Evolutionary conservation across 2,329 filamentous ascomycete genomes (phyloP).

Genomic region (Monilinia vaccinii-corymbosi): DNA sequence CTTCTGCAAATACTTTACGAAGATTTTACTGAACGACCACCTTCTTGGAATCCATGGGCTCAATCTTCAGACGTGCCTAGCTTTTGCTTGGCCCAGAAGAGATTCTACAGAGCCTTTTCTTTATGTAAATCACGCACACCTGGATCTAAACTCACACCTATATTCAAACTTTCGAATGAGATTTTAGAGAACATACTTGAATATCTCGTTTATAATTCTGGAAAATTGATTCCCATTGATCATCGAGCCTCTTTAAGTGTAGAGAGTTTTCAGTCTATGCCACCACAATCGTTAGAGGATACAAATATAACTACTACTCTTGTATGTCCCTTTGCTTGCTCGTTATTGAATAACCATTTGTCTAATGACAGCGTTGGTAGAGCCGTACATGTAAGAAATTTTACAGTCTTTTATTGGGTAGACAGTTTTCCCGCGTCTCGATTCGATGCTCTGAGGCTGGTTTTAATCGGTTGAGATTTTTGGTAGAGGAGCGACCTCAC

Average conservation of each 20-base stretch:
- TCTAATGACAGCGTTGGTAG: conserved; percentile 4
- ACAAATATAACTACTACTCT: conserved; percentile 36
- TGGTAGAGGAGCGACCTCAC: conserved; percentile 37
- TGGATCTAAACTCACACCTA: conserved; percentile 10
- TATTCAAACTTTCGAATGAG: conserved; percentile 13
- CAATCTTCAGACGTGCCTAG: conserved; percentile 4
- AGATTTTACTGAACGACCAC: background rate
- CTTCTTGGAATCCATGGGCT: conserved; percentile 1
- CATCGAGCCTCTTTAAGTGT: conserved; percentile 42
- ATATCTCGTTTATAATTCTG: conserved; percentile 40
- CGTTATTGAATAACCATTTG: background rate
- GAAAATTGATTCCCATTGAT: conserved; percentile 40
- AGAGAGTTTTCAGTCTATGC: conserved; percentile 39
- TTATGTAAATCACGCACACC: conserved; percentile 3
- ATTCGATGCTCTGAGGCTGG: conserved; percentile 35
- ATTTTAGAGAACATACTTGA: conserved; percentile 14
- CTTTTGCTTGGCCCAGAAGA: conserved; percentile 9
- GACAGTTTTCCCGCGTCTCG: conserved; percentile 38
- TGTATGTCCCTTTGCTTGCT: conserved; percentile 6
- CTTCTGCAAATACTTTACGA: conserved; percentile 4
- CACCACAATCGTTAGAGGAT: conserved; percentile 20
- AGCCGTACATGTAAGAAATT: conserved; percentile 41
- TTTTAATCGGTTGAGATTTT: conserved; percentile 39
- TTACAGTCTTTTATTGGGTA: conserved; percentile 39
- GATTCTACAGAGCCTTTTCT: conserved; percentile 9